Base-by-base conservation (phyloP, 805 yeast species). In the Metschnikowia baotianmanensis region DNA sequence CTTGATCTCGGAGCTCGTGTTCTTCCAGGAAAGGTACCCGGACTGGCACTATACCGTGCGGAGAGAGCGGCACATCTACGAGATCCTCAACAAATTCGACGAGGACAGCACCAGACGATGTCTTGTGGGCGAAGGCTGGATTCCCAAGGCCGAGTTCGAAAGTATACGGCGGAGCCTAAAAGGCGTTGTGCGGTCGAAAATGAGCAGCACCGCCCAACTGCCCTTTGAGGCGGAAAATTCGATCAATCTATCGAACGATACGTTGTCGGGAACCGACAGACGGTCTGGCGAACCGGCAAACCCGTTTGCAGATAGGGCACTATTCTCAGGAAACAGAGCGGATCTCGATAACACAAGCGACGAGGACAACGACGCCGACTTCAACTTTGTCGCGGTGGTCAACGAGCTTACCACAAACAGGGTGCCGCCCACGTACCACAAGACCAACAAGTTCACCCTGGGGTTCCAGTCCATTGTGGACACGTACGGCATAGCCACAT, bases 401-500 rank as follows among this genome's bases (percentile, higher is more conserved):
- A 82, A 83, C 57, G 78, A 79, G 17, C 60, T 86, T 40, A 65
- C 74, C 35, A 85, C 91, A 0, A 78, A 77, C 42, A 76, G 77
- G 56, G 76, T 78, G 5, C 89, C 88, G 11, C 88, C 86, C 33
- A 83, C 89, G 2, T 83, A 65, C 65, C 87, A 82, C 56, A 77
- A 76, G 46, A 75, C 82, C 9, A 83, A 82, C 61, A 82, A 82
- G 58, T 78, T 83, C 51, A 83, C 89, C 3, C 67, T 59, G 8
- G 86, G 83, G 1, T 83, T 78, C 66, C 90, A 83, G 60, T 69
- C 71, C 50, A 83, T 83, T 49, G 77, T 79, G 52, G 89, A 83
- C 59, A 84, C 87, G n/a, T 83, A 83, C 52, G 89, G 89, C 53
- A 74, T 82, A 40, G 86, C 88, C 9, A 79, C 86, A 16, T 83